Conservation (phyloP, 2,329 filamentous ascomycete genomes). For the Penicillium psychrosexuale region DNA sequence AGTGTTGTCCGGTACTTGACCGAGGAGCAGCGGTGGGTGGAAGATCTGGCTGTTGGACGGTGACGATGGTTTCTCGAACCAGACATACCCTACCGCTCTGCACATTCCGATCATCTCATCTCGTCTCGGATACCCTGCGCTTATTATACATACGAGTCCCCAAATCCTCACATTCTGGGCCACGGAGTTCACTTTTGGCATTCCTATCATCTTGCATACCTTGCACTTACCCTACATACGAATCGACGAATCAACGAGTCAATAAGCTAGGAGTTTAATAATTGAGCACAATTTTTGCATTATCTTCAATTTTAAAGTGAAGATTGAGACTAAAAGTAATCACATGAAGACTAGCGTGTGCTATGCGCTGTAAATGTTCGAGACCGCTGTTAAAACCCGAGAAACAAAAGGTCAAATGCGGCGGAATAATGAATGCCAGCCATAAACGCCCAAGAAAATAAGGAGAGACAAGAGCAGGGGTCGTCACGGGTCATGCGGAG, state of each 20-base stretch:
- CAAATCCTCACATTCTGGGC: background rate
- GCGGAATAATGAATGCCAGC: background rate
- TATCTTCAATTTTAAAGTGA: conserved; percentile 4
- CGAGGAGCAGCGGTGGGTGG: conserved; percentile 46
- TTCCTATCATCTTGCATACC: background rate
- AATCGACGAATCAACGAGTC: background rate
- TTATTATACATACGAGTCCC: background rate
- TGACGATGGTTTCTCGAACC: conserved; percentile 1
- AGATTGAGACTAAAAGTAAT: conserved; percentile 8
- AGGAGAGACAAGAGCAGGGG: conserved; percentile 20
- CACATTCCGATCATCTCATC: conserved; percentile 1
- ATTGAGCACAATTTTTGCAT: conserved; percentile 2
- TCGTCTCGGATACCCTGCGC: background rate
- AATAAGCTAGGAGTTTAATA: background rate
- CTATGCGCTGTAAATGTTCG: conserved; percentile 4
- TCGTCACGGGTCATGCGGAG: conserved; percentile 17
- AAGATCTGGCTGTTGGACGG: conserved; percentile 16
- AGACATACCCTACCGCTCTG: conserved; percentile 1
- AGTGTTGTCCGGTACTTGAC: conserved; percentile 49
- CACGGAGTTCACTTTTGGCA: background rate
- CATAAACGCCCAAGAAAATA: conserved; percentile 7
- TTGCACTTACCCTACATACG: background rate
- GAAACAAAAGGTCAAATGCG: background rate
- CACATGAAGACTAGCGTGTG: conserved; percentile 8
- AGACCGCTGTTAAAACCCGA: background rate